Evolutionary conservation across 2,329 filamentous ascomycete species (phyloP).

Genomic region (Fusarium duplospermum): DNA sequence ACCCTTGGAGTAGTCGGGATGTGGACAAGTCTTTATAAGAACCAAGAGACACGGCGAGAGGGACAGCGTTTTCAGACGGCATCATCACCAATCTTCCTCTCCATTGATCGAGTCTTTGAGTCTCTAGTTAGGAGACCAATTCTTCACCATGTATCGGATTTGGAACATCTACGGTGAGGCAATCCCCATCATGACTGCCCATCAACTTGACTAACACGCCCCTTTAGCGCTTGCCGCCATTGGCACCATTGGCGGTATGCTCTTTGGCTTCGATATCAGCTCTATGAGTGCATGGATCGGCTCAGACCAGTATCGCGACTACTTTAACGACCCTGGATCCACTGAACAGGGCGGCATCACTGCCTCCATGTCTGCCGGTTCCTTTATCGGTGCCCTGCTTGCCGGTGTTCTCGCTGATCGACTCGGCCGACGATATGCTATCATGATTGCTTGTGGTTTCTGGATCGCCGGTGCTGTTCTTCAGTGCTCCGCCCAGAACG

Average conservation of each 20-base stretch:
- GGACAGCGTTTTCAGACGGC: neutral
- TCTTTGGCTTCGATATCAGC: slow-evolving; percentile 68
- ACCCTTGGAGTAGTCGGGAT: slow-evolving; percentile 12
- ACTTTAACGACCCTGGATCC: slow-evolving; percentile 60
- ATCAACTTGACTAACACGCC: slow-evolving; percentile 17
- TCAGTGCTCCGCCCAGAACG: slow-evolving; percentile 67
- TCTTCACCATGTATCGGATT: slow-evolving; percentile 48
- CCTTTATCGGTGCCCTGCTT: slow-evolving; percentile 57
- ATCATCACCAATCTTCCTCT: slow-evolving; percentile 13
- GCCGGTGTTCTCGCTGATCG: slow-evolving; percentile 61
- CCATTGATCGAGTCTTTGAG: neutral
- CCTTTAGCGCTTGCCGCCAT: slow-evolving; percentile 50
- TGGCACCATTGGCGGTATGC: slow-evolving; percentile 56
- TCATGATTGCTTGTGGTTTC: slow-evolving; percentile 59
- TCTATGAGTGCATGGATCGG: slow-evolving; percentile 69
- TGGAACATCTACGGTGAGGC: slow-evolving; percentile 52
- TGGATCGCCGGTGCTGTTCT: slow-evolving; percentile 70
- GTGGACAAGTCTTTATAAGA: slow-evolving; percentile 36
- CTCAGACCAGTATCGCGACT: slow-evolving; percentile 62
- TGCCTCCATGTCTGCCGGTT: slow-evolving; percentile 61
- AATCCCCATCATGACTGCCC: neutral
- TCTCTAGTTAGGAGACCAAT: neutral
- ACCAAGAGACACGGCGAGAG: neutral
- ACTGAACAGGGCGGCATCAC: slow-evolving; percentile 63
- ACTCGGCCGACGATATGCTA: slow-evolving; percentile 57